phyloP scores from a whole-genome alignment of 345 rosid genomes.

The Punica granatum region DNA sequence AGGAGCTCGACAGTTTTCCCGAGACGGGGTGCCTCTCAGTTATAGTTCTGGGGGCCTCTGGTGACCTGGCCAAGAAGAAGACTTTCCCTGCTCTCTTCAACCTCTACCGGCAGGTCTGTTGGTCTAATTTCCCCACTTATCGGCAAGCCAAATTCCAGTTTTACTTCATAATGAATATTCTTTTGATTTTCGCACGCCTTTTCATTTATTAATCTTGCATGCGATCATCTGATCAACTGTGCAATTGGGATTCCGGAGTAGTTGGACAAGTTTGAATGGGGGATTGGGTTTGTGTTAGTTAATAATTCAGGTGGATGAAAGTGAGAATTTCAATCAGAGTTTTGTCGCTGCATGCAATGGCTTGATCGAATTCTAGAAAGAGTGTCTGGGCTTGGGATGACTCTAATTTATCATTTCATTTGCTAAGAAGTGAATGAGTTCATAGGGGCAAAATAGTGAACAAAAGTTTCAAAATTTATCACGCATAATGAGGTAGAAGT shows the following conservation, averaged over 20 bases:
- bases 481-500: no score
- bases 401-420: background rate
- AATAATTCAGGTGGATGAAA: background rate
- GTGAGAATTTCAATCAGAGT: background rate
- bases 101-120: conserved; percentile 73
- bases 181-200: background rate
- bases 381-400: background rate
- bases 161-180: background rate
- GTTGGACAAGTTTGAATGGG: background rate
- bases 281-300: background rate
- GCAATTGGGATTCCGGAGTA: background rate
- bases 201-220: background rate
- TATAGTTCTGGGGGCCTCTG: conserved; percentile 88
- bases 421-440: background rate
- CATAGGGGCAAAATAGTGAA: background rate
- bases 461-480: background rate
- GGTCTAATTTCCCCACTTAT: background rate
- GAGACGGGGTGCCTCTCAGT: conserved; percentile 89
- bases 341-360: background rate
- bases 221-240: background rate
- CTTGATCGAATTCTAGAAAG: background rate
- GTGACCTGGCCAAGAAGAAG: conserved; percentile 98
- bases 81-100: conserved; percentile 92
- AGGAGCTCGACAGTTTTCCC: conserved; percentile 29
- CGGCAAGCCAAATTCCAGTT: background rate